phyloP scores from a whole-genome alignment of 148 eudicot species.

The Persicaria maculosa region DNA sequence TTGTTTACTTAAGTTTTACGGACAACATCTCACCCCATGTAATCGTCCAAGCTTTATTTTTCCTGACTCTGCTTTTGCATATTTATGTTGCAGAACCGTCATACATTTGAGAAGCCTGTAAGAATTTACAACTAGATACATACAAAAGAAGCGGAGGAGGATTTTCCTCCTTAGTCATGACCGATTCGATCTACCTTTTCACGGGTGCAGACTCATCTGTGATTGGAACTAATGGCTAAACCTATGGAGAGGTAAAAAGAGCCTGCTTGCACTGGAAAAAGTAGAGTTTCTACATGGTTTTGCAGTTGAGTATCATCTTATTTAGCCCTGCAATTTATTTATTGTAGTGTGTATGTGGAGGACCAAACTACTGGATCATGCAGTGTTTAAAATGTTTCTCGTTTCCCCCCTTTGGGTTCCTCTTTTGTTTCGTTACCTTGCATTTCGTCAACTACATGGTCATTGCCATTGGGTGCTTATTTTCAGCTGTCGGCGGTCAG shows the following conservation, averaged over 20 bases:
- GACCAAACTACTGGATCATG: not conserved
- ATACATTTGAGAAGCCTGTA: constrained; percentile 15
- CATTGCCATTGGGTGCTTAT: not conserved
- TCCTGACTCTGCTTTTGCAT: not conserved
- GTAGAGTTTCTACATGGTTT: not conserved
- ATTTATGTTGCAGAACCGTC: constrained; percentile 12
- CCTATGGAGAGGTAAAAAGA: constrained; percentile 3
- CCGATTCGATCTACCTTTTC: not conserved
- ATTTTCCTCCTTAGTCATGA: not conserved
- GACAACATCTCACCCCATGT: not conserved
- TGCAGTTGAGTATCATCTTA: not conserved
- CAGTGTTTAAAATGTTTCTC: not conserved
- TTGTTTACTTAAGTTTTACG: not conserved
- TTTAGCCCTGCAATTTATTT: not conserved
- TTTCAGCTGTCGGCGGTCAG: not conserved
- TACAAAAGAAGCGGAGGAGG: not conserved
- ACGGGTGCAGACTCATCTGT: not conserved
- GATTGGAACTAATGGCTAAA: not conserved
- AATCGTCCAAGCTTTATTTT: not conserved
- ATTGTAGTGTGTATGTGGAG: not conserved
- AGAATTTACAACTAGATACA: constrained; percentile 15
- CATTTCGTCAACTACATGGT: not conserved
- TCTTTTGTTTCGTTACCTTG: not conserved
- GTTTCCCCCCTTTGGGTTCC: not conserved
- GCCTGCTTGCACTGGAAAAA: not conserved